Base-by-base conservation (phyloP, 2,329 filamentous ascomycete species). In the Pseudogymnoascus sp. region DNA sequence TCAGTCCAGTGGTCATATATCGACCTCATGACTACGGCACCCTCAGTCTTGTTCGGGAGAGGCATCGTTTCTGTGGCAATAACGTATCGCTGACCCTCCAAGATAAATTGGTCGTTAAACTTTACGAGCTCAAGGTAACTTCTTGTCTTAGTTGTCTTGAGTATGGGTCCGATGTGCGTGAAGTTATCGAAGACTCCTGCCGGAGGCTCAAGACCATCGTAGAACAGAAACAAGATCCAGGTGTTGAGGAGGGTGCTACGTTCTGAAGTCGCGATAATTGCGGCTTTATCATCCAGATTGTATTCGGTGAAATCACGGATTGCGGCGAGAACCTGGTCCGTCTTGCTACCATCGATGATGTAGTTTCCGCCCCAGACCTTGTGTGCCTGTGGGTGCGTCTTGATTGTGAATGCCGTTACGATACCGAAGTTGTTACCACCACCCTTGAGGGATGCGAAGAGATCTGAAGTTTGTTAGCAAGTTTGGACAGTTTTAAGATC, bases 161-260 rank as follows among this genome's bases (percentile, higher is more conserved):
- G 18, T 12, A 16, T 46, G 8, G 63, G 61, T 46, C 62, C 64
- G 14, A 83, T 76, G 40, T 75, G 75, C 1, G 80, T 79, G 71
- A 88, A 88, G 63, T 80, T 79, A 4, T 76, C 80, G 6, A 60
- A 63, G 12, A 59, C 59, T 61, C 46, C 50, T 1, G 75, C 69
- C 0, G 85, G 84, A 0, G 79, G 79, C 60, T 74, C 72, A 0
- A 79, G 78, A 1, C 82, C 85, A 70, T 88, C 82, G 71, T 87
- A 88, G 75, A 85, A 87, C 37, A 85, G 70, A 72, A 87, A 87
- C 64, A 88, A 72, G 64, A 84, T 78, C 82, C 83, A 86, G 18
- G 81, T 75, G 65, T 85, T 77, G 56, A 84, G 67, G 2, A 77
- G 70, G 3, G 75, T 66, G 0, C 78, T 77, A 14, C 80, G 75